These are phyloP conservation scores for Syzygium oleosum DNA, from an alignment of 345 rosid species.

Conservation along the genomic window DNA sequence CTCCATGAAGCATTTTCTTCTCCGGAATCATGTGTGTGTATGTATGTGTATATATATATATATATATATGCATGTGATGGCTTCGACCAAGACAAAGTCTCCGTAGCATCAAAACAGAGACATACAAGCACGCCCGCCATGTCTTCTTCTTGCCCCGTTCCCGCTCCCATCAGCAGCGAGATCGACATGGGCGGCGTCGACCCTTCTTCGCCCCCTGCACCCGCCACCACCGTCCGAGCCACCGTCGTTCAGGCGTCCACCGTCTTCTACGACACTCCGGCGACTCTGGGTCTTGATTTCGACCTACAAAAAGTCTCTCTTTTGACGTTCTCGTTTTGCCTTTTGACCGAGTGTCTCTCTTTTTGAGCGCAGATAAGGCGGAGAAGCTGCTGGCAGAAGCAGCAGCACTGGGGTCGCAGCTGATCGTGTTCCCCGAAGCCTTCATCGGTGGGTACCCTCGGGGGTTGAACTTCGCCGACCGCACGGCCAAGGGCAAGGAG, in stretches of 20 bases:
- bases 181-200: not conserved
- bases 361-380: conserved; percentile 51
- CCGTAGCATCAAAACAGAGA: not conserved
- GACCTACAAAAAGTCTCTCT: not conserved
- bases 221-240: conserved; percentile 52
- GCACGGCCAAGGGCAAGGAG: conserved; percentile 71
- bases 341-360: not conserved
- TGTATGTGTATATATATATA: not conserved
- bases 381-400: conserved; percentile 85
- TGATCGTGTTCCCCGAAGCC: conserved; percentile 94
- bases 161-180: not conserved
- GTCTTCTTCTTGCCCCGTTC: not conserved
- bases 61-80: accelerated
- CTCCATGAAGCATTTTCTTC: not conserved
- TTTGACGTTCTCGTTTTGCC: not conserved
- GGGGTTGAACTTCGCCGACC: conserved; percentile 67
- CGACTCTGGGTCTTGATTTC: conserved; percentile 60
- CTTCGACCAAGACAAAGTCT: not conserved
- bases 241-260: conserved; percentile 93
- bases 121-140: not conserved
- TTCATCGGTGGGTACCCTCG: conserved; percentile 92
- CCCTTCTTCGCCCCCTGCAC: conserved; percentile 7
- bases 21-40: not conserved
- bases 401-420: conserved; percentile 67
- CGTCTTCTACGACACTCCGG: conserved; percentile 79